Evolutionary conservation across 768 basidiomycete species (phyloP), one percentile per base, ranked within the genome.

Genomic region (Nidula microcarpa): DNA sequence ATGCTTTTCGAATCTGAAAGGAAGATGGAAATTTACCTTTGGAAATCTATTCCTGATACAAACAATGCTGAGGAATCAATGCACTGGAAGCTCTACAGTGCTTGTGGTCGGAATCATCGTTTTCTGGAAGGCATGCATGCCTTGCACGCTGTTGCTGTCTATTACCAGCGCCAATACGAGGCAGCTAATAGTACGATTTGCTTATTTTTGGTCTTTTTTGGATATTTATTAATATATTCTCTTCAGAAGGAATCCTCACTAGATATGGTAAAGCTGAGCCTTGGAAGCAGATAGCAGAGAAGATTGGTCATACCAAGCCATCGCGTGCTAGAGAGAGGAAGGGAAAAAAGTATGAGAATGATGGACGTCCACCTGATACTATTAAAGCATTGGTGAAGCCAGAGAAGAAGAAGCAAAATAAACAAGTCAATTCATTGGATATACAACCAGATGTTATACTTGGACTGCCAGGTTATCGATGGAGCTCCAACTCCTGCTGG

Each of bases 1-100:
- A 71, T 71, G 66, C 52, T 74, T 2, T 61, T 56, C 43, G 34
- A 23, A n/a, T 58, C 60, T 1, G 50, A 61, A 39, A 47, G 47
- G 3, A 37, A 46, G n/a, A 59, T 61, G 55, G 60, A 59, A 11
- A 18, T 35, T 5, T 33, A 39, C 8, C 33, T 62, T 5, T 55
- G 54, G 51, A 23, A 53, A 6, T 35, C 33, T 13, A 32, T 55
- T 14, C 54, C 54, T 5, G 51, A 51, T 13, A 52, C 50, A 5
- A 55, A 33, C 18, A 55, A 55, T 23, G 54, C 54, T 0, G 54
- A 55, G 35, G 54, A 55, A 33, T 10, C 50, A 16, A 51, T 52
- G 54, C 54, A 55, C 39, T 55, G 50, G 41, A 51, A 52, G 18
- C 17, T 55, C 6, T 55, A 55, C 33, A 23, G 23, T 18, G 54